phyloP scores from a whole-genome alignment of 202 grass and related monocot species.

The Dendrocalamus latiflorus region DNA sequence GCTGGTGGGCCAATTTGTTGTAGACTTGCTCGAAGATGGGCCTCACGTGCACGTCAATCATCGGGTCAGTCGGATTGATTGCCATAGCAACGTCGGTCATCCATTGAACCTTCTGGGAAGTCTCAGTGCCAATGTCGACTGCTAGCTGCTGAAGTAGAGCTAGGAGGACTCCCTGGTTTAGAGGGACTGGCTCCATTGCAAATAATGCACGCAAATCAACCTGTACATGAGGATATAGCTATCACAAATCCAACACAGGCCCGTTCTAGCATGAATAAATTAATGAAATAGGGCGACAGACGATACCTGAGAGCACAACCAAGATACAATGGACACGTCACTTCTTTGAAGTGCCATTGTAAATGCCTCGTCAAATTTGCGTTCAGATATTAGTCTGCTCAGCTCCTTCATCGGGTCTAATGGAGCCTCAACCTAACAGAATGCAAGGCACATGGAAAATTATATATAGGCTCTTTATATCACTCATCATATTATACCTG shows the following conservation, averaged over 20 bases:
- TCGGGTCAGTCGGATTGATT: slow-evolving; percentile 70
- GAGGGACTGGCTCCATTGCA: slow-evolving; percentile 47
- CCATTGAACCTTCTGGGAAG: slow-evolving; percentile 61
- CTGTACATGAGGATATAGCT: slow-evolving; percentile 28
- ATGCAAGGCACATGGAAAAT: neutral
- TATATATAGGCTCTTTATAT: neutral
- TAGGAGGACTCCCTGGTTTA: slow-evolving; percentile 89
- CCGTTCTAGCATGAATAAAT: neutral
- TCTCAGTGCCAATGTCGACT: slow-evolving; percentile 81
- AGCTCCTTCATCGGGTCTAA: slow-evolving; percentile 86
- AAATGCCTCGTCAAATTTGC: slow-evolving; percentile 90
- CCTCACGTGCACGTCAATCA: slow-evolving; percentile 69
- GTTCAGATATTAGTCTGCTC: slow-evolving; percentile 67
- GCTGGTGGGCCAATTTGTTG: slow-evolving; percentile 53
- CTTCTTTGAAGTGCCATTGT: slow-evolving; percentile 93
- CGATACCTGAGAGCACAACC: slow-evolving; percentile 88
- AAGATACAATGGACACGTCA: slow-evolving; percentile 87
- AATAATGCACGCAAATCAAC: slow-evolving; percentile 85
- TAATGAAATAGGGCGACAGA: neutral
- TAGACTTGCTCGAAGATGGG: slow-evolving; percentile 98
- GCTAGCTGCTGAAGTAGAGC: slow-evolving; percentile 94
- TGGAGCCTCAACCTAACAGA: slow-evolving; percentile 63
- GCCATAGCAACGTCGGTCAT: slow-evolving; percentile 92
- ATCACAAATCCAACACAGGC: too few relatives aligned
- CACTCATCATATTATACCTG: neutral